phyloP scores from a whole-genome alignment of 2,329 filamentous ascomycete genomes.

The Plenodomus biglobosus region DNA sequence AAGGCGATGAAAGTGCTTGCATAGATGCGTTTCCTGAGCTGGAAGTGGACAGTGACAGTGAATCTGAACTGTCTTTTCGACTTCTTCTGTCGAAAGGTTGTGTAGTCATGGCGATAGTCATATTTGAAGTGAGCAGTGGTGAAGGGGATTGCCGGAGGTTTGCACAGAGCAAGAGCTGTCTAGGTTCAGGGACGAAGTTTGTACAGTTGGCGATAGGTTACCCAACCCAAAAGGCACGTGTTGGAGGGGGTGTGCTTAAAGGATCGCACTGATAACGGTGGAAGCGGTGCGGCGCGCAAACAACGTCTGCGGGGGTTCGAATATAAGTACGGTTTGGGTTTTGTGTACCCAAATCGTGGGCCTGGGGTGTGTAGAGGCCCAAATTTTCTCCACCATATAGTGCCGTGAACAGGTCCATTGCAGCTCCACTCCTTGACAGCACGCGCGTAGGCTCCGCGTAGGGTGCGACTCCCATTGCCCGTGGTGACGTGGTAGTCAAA shows the following conservation, averaged over 20 bases:
- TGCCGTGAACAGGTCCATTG: constrained; percentile 11
- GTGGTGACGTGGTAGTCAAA: constrained; percentile 43
- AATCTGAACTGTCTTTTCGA: constrained; percentile 22
- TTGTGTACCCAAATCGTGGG: constrained; percentile 15
- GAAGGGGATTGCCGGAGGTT: constrained; percentile 10
- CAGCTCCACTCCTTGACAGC: constrained; percentile 24
- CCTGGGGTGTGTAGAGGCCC: constrained; percentile 17
- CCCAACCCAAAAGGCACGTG: constrained; percentile 20
- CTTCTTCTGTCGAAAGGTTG: constrained; percentile 20
- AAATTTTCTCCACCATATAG: constrained; percentile 21
- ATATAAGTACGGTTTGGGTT: constrained; percentile 24
- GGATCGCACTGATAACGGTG: constrained; percentile 13
- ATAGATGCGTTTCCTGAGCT: constrained; percentile 29
- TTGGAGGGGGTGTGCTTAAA: constrained; percentile 21
- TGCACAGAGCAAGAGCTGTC: background rate
- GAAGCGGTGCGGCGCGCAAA: constrained; percentile 5
- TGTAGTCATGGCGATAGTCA: constrained; percentile 16
- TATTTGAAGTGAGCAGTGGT: background rate
- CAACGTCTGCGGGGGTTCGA: constrained; percentile 6
- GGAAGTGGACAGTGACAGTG: constrained; percentile 28
- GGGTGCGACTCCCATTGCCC: constrained; percentile 25
- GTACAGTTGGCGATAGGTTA: constrained; percentile 10
- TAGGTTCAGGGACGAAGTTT: constrained; percentile 1
- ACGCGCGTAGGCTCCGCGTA: constrained; percentile 29
- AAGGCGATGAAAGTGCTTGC: constrained; percentile 17